Evolutionary conservation across 208 protist genomes (phyloP).

Genomic region (Trypanosoma avium): DNA sequence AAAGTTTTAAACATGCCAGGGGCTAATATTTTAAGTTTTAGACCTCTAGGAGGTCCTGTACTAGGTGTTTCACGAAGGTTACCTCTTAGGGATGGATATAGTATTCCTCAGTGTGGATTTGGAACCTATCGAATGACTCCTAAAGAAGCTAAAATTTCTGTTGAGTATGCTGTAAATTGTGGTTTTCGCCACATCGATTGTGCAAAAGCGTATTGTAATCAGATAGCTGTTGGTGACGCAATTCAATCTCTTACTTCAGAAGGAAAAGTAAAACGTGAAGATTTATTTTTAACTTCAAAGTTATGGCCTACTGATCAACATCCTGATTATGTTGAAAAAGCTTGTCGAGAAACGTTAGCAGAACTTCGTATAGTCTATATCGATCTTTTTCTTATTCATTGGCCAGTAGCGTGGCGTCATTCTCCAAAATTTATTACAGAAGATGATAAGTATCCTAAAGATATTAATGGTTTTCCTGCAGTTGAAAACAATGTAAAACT

Average conservation of each 20-base stretch:
- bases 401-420: conserved; percentile 85
- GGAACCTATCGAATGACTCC: conserved; percentile 82
- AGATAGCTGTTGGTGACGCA: conserved; percentile 84
- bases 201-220: conserved; percentile 91
- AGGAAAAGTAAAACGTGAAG: conserved; percentile 69
- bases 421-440: conserved; percentile 41
- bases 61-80: conserved; percentile 30
- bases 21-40: conserved; percentile 32
- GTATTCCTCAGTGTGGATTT: conserved; percentile 87
- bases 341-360: conserved; percentile 76
- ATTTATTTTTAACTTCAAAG: conserved; percentile 95
- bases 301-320: conserved; percentile 95
- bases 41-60: conserved; percentile 40
- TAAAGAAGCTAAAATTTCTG: conserved; percentile 36
- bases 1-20: conserved; percentile 23
- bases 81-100: conserved; percentile 42
- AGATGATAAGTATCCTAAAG: conserved; percentile 69
- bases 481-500: conserved; percentile 50
- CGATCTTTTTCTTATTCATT: conserved; percentile 94
- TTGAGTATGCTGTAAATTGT: conserved; percentile 68
- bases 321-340: conserved; percentile 79
- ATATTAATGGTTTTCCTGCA: conserved; percentile 38
- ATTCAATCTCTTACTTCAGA: conserved; percentile 48
- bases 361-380: conserved; percentile 88
- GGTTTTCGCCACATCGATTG: conserved; percentile 92